Conservation (phyloP, 768 basidiomycete species). For the Neoboletus magnificus region DNA sequence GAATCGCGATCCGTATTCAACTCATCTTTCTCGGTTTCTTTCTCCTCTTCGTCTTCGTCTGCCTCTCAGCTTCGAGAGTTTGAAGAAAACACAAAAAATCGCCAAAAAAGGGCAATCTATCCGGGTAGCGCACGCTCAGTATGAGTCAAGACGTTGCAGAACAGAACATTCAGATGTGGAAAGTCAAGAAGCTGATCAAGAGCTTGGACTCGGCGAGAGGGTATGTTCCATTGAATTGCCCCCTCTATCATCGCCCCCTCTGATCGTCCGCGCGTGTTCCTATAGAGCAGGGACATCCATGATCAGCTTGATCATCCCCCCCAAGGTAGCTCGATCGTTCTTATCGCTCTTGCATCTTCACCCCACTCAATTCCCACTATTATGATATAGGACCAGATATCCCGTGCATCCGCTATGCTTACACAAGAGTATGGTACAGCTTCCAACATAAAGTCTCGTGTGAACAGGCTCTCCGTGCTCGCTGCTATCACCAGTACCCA, state of each 20-base stretch:
- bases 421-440: constrained; percentile 98
- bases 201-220: constrained; percentile 83
- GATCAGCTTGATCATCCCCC: constrained; percentile 97
- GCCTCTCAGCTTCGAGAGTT: constrained; percentile 19
- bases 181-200: constrained; percentile 99
- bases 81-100: constrained; percentile 6
- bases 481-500: constrained; percentile 98
- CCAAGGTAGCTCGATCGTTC: constrained; percentile 56
- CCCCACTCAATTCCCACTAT: background rate
- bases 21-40: background rate
- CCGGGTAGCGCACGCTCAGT: constrained; percentile 36
- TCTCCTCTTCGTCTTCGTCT: constrained; percentile 19
- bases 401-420: constrained; percentile 90
- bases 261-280: constrained; percentile 23
- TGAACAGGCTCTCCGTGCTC: constrained; percentile 94
- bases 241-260: background rate
- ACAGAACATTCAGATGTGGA: constrained; percentile 97
- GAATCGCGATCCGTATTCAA: constrained; percentile 1
- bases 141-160: constrained; percentile 87
- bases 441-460: constrained; percentile 99
- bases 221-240: constrained; percentile 16
- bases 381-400: constrained; percentile 79
- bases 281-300: constrained; percentile 92
- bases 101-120: constrained; percentile 7
- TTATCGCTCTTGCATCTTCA: constrained; percentile 3